Conservation (phyloP, 1,284 basidiomycete species). For the Entoloma clypeatum region DNA sequence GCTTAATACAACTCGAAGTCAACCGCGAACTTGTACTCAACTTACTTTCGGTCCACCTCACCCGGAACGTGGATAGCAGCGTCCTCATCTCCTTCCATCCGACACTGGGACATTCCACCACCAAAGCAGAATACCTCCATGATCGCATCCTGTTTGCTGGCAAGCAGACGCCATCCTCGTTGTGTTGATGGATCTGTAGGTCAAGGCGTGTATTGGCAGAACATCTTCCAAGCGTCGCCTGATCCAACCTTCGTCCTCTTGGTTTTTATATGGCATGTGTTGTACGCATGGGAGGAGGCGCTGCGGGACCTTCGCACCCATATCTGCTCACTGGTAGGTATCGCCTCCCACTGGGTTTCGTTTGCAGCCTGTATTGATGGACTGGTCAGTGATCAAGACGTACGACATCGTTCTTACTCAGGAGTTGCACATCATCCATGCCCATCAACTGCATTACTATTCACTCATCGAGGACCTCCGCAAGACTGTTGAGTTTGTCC, state of each 20-base stretch:
- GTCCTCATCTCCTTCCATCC: constrained; percentile 41
- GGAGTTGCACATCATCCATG: constrained; percentile 41
- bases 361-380: background rate
- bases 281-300: constrained; percentile 58
- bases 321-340: constrained; percentile 42
- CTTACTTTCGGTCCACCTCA: constrained; percentile 39
- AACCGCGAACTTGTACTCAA: constrained; percentile 30
- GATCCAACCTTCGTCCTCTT: constrained; percentile 54
- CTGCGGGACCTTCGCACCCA: constrained; percentile 47
- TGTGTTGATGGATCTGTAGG: constrained; percentile 21
- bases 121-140: constrained; percentile 31
- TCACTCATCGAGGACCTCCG: constrained; percentile 41
- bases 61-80: constrained; percentile 29
- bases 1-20: background rate
- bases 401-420: constrained; percentile 33
- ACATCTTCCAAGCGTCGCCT: constrained; percentile 40
- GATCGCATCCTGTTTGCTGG: no score
- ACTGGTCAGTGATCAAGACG: constrained; percentile 28
- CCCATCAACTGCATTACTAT: constrained; percentile 42
- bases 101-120: constrained; percentile 25
- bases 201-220: constrained; percentile 59
- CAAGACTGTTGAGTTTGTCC: constrained; percentile 39
- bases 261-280: constrained; percentile 51
- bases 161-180: background rate
- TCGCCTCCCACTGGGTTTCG: background rate